These are phyloP conservation scores for Geotrichum bryndzae DNA, from an alignment of 1,139 yeast genomes.

Conservation along the genomic window DNA sequence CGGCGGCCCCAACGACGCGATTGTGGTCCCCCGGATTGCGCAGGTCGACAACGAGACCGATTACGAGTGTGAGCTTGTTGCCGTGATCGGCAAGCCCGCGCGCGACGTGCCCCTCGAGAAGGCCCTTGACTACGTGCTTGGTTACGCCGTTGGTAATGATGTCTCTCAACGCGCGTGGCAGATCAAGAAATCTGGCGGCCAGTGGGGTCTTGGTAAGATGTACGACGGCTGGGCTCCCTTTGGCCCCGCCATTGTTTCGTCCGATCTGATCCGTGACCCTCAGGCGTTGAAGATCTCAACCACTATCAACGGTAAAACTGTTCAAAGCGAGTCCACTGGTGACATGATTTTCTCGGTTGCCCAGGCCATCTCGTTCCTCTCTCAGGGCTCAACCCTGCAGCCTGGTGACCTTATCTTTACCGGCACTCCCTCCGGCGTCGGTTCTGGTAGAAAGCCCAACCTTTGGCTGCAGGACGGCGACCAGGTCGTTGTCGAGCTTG, in stretches of 20 bases:
- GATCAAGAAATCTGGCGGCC: slow-evolving; percentile 42
- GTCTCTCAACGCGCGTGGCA: slow-evolving; percentile 53
- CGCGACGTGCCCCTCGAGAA: slow-evolving; percentile 40
- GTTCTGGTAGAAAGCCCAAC: slow-evolving; percentile 42
- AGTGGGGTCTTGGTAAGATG: slow-evolving; percentile 48
- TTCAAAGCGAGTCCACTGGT: slow-evolving; percentile 43
- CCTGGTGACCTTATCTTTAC: slow-evolving; percentile 49
- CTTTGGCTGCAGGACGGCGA: slow-evolving; percentile 45
- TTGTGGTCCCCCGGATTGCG: slow-evolving; percentile 43
- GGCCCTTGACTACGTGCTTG: slow-evolving; percentile 46
- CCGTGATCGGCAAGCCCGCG: slow-evolving; percentile 48
- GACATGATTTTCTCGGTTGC: slow-evolving; percentile 48
- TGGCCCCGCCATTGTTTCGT: slow-evolving; percentile 47
- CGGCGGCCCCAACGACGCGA: slow-evolving; percentile 38
- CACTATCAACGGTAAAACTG: slow-evolving; percentile 41
- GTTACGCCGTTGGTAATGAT: slow-evolving; percentile 51
- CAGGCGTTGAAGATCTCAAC: slow-evolving; percentile 36
- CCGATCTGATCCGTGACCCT: slow-evolving; percentile 32
- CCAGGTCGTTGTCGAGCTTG: slow-evolving; percentile 40
- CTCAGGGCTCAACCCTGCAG: slow-evolving; percentile 47
- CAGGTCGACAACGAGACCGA: slow-evolving; percentile 41
- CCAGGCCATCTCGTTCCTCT: slow-evolving; percentile 43
- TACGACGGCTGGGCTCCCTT: slow-evolving; percentile 52
- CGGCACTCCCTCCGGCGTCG: slow-evolving; percentile 54
- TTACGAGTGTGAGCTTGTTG: slow-evolving; percentile 51